Base-by-base conservation (phyloP, 31 red algal species). In the Odonthalia washingtoniensis region DNA sequence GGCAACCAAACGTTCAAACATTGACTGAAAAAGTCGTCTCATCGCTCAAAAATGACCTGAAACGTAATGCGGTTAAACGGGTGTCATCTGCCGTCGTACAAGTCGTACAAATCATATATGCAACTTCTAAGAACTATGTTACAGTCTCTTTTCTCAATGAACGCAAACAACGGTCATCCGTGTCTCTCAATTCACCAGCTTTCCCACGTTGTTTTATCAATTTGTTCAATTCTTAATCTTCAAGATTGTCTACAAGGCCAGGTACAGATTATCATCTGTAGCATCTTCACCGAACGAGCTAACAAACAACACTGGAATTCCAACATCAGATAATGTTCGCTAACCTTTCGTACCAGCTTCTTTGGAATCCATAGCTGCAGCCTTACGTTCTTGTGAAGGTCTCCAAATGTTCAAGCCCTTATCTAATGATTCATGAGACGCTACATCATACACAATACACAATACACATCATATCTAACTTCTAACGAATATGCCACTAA, bases 21-120 rank as follows among this genome's bases (percentile, higher is more conserved):
- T 84, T 30, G 93, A 95, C 78, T 95, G 92, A 38, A 84, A 92
- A 93, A 12, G 96, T 98, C 37, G 92, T 93, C 72, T 98, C 96
- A 75, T 98, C 96, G 41, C 95, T 92, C 3, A 98, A 74, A 16
- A 98, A 92, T 61, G 75, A 87, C 24, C 96, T 88, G 81, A 98
- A 98, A 35, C 93, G 83, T 5, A 95, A 41, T 17, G 84, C 79
- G 24, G 80, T 74, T 39, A 98, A 70, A 44, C 93, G 87, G 44
- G 83, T 89, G 70, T 95, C 93, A 16, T 93, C 96, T 9, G 93
- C 84, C 36, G 93, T 87, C 9, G 83, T 87, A 72, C 96, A 98
- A 0, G 96, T 98, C 17, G 86, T 88, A 61, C 90, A 93, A 26
- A 98, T 92, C 16, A 98, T 93, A 84, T 98, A 92, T 21, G 92